Base-by-base conservation (phyloP, 495 filamentous ascomycete species). In the Penicillium crystallinum region DNA sequence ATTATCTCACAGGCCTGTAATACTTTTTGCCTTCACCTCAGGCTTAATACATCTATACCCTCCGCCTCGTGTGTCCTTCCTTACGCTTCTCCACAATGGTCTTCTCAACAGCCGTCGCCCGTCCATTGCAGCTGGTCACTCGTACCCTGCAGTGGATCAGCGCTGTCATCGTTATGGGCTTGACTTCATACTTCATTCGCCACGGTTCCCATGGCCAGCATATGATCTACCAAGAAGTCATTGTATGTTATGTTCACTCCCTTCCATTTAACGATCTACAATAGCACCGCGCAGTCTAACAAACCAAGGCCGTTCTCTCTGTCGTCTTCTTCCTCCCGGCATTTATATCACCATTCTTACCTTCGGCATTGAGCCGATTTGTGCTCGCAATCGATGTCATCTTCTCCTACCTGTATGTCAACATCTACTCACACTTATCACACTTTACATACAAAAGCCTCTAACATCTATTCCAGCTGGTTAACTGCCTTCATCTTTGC, bases 401-500 rank as follows among this genome's bases (percentile, higher is more conserved):
- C 56, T 84, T 85, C 67, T 83, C 80, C 2, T 83, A 85, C 55
- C 77, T 85, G 73, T 77, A 70, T 22, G 66, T 58, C 17, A 8
- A n/a, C 23, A 30, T 42, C 7, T 18, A n/a, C 33, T 4, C 27
- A 30, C 17, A 18, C n/a, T n/a, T n/a, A n/a, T n/a, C n/a, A n/a
- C n/a, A n/a, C n/a, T n/a, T n/a, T 25, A 35, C 1, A 37, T 19
- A 21, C 29, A 30, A 41, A 33, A 57, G 29, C 49, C 54, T 55
- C 63, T 65, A 53, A 65, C 44, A 29, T 17, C 22, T 6, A 25
- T 47, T 4, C 12, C 38, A 77, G 73, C 27, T 85, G 82, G 82
- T 70, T 85, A 49, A 83, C 81, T 11, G 69, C 76, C 12, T 81
- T 85, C 53, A 78, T 81, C 49, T 84, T 84, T 53, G 63, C 79